Base-by-base conservation (phyloP, 2,329 filamentous ascomycete species). In the Alternaria infectoria region DNA sequence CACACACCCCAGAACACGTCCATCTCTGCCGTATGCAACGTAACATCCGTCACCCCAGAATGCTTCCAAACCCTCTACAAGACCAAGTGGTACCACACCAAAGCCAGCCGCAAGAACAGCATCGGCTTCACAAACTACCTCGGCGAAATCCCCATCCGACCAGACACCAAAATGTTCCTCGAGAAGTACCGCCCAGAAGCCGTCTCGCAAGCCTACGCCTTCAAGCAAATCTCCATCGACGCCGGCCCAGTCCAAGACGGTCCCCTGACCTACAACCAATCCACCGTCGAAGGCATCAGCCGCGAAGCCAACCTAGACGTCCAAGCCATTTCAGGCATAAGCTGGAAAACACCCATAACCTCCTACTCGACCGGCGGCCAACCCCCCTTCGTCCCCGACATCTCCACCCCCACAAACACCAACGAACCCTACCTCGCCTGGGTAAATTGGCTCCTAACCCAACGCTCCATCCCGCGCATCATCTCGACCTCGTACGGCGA, bases 381-480 rank as follows among this genome's bases (percentile, higher is more conserved):
- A 21, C 87, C 83, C 49, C 86, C 85, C 1, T 86, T 85, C 71
- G 78, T 82, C 11, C 83, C 87, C 0, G 83, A 87, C 44, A 69
- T 82, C 12, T 81, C 68, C 72, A 80, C 79, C 54, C 75, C 83
- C 19, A 80, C 67, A 23, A 85, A 89, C 75, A 84, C 83, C 68
- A 92, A 92, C 75, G 90, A 93, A 80, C 89, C 89, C 0, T 92
- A 91, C 76, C 81, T 91, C 1, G 83, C 83, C 13, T 91, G 87
- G 81, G 81, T 91, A 8, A 83, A 86, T 59, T 87, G 87, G 75
- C 75, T 91, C 2, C 83, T 90, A 1, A 77, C 79, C 2, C 84
- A 89, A 19, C 77, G 82, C 1, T 84, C 85, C 17, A 81, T 92
- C 2, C 89, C 90, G 0, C 85, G 88, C 50, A 86, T 89, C 15